phyloP scores from a whole-genome alignment of 1,139 yeast species.

The Blastobotrys malaysiensis region DNA sequence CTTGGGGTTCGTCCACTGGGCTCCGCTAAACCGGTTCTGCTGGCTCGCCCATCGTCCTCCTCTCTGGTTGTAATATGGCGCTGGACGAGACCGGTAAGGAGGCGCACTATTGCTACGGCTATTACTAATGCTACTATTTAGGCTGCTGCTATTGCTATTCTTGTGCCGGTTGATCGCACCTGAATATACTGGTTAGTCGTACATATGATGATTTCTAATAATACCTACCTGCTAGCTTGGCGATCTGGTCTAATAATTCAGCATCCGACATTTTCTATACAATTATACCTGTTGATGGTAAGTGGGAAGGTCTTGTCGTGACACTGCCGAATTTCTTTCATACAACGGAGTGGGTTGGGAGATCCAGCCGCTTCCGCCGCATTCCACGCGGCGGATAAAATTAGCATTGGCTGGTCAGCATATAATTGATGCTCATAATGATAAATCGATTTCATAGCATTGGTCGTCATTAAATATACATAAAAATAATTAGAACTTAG shows the following conservation, averaged over 20 bases:
- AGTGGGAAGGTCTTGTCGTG: neutral
- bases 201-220: neutral
- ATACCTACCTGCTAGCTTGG: slow-evolving; percentile 27
- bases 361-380: neutral
- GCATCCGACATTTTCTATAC: slow-evolving; percentile 26
- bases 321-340: neutral
- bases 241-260: slow-evolving; percentile 27
- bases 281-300: neutral
- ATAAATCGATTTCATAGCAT: neutral
- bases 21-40: neutral
- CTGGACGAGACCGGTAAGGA: slow-evolving; percentile 1
- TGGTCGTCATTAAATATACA: slow-evolving; percentile 2
- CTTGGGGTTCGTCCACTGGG: slow-evolving; percentile 3
- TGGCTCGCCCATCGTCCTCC: neutral
- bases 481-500: slow-evolving; percentile 50
- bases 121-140: slow-evolving; percentile 2
- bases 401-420: too few relatives aligned
- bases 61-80: neutral
- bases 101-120: slow-evolving; percentile 2
- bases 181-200: slow-evolving; percentile 10
- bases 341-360: neutral
- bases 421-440: too few relatives aligned
- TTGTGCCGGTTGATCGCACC: slow-evolving; percentile 32
- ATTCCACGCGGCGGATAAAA: neutral
- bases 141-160: slow-evolving; percentile 13